These are phyloP conservation scores for Mangifera indica DNA, from an alignment of 345 rosid species.

Conservation along the genomic window DNA sequence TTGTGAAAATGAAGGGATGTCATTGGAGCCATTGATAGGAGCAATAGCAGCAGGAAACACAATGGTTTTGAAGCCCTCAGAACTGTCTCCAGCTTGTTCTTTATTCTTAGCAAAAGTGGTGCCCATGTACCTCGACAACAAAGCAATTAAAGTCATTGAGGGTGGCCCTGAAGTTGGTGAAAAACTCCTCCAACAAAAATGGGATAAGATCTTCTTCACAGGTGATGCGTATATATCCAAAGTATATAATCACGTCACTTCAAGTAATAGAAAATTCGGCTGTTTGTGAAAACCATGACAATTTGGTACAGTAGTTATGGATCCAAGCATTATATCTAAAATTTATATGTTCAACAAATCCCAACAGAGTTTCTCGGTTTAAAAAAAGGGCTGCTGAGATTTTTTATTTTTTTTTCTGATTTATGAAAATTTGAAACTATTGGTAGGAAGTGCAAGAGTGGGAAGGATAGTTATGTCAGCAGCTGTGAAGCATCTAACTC, in stretches of 20 bases:
- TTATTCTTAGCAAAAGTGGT: constrained; percentile 55
- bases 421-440: background rate
- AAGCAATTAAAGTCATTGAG: constrained; percentile 59
- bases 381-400: too few relatives aligned
- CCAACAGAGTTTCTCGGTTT: too few relatives aligned
- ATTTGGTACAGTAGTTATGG: too few relatives aligned
- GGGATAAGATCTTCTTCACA: constrained; percentile 96
- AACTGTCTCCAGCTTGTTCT: constrained; percentile 61
- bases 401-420: background rate
- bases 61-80: constrained; percentile 74
- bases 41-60: constrained; percentile 87
- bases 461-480: constrained; percentile 78
- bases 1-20: constrained; percentile 38
- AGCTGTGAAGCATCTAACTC: constrained; percentile 72
- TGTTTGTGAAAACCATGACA: too few relatives aligned
- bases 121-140: constrained; percentile 58
- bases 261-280: too few relatives aligned
- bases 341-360: too few relatives aligned
- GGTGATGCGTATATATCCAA: constrained; percentile 32
- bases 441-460: constrained; percentile 57
- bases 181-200: constrained; percentile 57
- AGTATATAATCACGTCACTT: too few relatives aligned
- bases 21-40: constrained; percentile 72
- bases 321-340: too few relatives aligned
- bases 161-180: constrained; percentile 64